Conservation (phyloP, 306 rosid genomes). For the Carpinus fangiana region DNA sequence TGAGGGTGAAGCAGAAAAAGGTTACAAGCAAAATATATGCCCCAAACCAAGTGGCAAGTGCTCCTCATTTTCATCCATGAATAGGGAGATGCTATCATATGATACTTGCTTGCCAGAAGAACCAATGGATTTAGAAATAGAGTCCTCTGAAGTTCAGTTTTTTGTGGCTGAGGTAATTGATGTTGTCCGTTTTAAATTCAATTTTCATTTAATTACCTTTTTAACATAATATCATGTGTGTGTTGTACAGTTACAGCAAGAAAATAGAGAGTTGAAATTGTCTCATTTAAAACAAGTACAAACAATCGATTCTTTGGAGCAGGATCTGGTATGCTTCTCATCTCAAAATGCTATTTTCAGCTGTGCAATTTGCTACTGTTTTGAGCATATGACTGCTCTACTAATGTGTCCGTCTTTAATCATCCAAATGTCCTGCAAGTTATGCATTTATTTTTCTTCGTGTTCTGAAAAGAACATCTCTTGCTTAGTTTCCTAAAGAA, state of each 20-base stretch:
- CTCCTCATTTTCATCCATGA: constrained; percentile 8
- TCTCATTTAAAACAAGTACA: constrained; percentile 31
- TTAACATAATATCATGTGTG: constrained; percentile 8
- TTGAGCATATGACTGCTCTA: neutral
- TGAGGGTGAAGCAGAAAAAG: constrained; percentile 3
- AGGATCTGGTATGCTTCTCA: constrained; percentile 43
- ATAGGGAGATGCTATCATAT: neutral
- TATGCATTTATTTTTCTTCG: neutral
- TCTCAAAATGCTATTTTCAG: neutral
- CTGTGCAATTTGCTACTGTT: neutral
- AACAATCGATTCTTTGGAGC: constrained; percentile 41
- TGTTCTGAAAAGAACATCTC: neutral
- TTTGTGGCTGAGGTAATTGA: constrained; percentile 35
- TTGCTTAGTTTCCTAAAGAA: neutral
- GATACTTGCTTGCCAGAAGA: constrained; percentile 19
- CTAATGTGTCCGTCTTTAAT: neutral
- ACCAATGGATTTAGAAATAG: constrained; percentile 15
- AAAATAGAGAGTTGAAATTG: constrained; percentile 38
- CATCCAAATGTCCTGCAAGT: neutral
- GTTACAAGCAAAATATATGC: neutral
- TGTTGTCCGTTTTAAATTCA: neutral
- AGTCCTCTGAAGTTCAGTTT: constrained; percentile 14
- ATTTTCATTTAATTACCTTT: neutral
- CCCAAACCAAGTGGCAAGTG: constrained; percentile 1
- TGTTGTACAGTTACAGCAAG: constrained; percentile 31